These are phyloP conservation scores for Boletellus deceptivus DNA, from an alignment of 1,284 basidiomycete species.

Conservation along the genomic window DNA sequence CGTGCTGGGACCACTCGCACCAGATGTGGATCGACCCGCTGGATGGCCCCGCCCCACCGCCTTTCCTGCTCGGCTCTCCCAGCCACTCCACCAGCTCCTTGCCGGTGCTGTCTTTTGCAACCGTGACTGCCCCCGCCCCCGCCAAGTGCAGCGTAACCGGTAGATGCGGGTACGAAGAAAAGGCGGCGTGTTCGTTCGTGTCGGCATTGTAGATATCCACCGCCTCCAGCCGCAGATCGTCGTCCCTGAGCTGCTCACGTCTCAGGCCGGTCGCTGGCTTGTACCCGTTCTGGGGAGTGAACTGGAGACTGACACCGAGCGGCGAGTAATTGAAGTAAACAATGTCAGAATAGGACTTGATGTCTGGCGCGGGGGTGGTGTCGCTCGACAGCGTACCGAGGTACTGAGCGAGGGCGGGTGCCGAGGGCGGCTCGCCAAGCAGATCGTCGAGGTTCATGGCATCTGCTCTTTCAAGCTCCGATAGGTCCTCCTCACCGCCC, in stretches of 20 bases:
- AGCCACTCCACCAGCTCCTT: slow-evolving; percentile 70
- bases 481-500: slow-evolving; percentile 12
- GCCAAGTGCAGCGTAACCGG: slow-evolving; percentile 47
- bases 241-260: slow-evolving; percentile 48
- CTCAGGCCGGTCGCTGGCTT: slow-evolving; percentile 49
- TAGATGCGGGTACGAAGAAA: slow-evolving; percentile 52
- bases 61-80: slow-evolving; percentile 85
- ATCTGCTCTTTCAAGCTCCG: slow-evolving; percentile 23
- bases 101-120: slow-evolving; percentile 59
- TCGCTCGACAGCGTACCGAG: slow-evolving; percentile 40
- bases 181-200: slow-evolving; percentile 37
- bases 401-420: slow-evolving; percentile 43
- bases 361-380: slow-evolving; percentile 44
- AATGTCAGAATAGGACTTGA: slow-evolving; percentile 77
- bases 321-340: slow-evolving; percentile 82
- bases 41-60: slow-evolving; percentile 78
- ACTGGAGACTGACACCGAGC: slow-evolving; percentile 78
- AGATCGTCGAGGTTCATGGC: slow-evolving; percentile 38
- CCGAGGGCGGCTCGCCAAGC: slow-evolving; percentile 44
- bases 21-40: slow-evolving; percentile 86
- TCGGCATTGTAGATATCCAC: slow-evolving; percentile 78
- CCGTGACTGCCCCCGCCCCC: slow-evolving; percentile 41
- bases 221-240: slow-evolving; percentile 58
- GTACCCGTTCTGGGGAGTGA: slow-evolving; percentile 59
- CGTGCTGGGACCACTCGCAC: slow-evolving; percentile 85